Conservation (phyloP, 768 basidiomycete species). For the Hortiboletus campestris region DNA sequence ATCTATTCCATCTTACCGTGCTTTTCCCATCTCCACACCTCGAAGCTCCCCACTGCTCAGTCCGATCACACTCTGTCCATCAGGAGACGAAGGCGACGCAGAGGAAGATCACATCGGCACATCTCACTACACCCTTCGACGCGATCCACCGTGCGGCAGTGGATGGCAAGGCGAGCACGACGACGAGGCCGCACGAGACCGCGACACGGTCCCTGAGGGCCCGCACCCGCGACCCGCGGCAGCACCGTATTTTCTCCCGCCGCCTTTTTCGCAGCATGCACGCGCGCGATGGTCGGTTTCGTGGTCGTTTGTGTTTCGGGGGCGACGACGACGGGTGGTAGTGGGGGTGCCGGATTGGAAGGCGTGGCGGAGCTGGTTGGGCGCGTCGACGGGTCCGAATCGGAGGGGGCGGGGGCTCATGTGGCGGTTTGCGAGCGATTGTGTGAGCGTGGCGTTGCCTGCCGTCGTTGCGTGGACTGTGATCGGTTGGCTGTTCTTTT, state of each 20-base stretch:
- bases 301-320: slow-evolving; percentile 55
- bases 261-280: slow-evolving; percentile 29
- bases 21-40: slow-evolving; percentile 38
- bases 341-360: slow-evolving; percentile 41
- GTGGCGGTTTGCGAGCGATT: slow-evolving; percentile 39
- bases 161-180: slow-evolving; percentile 33
- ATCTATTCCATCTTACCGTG: slow-evolving; percentile 39
- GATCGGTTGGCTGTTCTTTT: slow-evolving; percentile 31
- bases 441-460: slow-evolving; percentile 30
- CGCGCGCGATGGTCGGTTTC: slow-evolving; percentile 35
- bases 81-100: slow-evolving; percentile 46
- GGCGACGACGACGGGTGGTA: slow-evolving; percentile 54
- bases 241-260: slow-evolving; percentile 39
- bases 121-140: slow-evolving; percentile 44
- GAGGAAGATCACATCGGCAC: slow-evolving; percentile 47
- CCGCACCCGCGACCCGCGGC: neutral
- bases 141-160: slow-evolving; percentile 31
- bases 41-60: slow-evolving; percentile 38
- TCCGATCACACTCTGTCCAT: slow-evolving; percentile 34
- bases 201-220: neutral
- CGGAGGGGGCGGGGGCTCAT: slow-evolving; percentile 31
- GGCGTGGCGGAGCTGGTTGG: slow-evolving; percentile 10
- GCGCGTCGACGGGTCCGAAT: slow-evolving; percentile 8
- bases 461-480: slow-evolving; percentile 25
- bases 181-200: neutral